Percentiles rank a stretch among this genome's conserved stretches.
Evolutionary conservation across 768 basidiomycete species (phyloP).

Genomic region (Mycena galopus): DNA sequence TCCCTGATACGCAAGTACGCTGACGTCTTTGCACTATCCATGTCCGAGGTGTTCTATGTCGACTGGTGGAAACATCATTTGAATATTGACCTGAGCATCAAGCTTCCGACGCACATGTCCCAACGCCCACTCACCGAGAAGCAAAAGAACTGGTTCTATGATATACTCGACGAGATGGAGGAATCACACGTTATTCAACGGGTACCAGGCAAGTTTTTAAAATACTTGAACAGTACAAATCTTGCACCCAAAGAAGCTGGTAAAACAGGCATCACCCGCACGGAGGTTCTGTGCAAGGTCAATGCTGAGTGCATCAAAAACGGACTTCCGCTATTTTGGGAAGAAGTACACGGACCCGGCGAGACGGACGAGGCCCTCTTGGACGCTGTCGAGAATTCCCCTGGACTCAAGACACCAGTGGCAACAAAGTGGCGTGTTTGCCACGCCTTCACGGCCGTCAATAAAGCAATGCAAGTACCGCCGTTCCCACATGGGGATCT

Average conservation of each 20-base stretch:
- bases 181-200: constrained; percentile 8
- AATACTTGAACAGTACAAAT: constrained; percentile 13
- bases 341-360: constrained; percentile 14
- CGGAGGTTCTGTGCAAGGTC: constrained; percentile 12
- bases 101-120: constrained; percentile 1
- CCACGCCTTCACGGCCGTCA: constrained; percentile 11
- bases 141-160: constrained; percentile 22
- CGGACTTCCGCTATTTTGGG: constrained; percentile 12
- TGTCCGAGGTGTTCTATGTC: constrained; percentile 31
- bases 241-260: constrained; percentile 19
- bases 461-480: constrained; percentile 33
- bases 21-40: constrained; percentile 34
- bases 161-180: constrained; percentile 20
- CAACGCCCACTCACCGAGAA: constrained; percentile 19
- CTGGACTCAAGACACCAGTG: not conserved
- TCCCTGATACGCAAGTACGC: constrained; percentile 25
- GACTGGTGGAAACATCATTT: constrained; percentile 24
- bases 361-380: constrained; percentile 14
- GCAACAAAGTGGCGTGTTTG: constrained; percentile 18
- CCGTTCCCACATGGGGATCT: constrained; percentile 55
- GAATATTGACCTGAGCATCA: constrained; percentile 7
- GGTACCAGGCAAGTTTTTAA: constrained; percentile 8
- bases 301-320: constrained; percentile 14
- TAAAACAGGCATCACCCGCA: constrained; percentile 13
- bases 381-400: not conserved